A percentile compares a stretch with the other conserved stretches of the same genome.
These are phyloP conservation scores for Stachybotrys chartarum DNA, from an alignment of 2,329 filamentous ascomycete species.

Conservation along the genomic window DNA sequence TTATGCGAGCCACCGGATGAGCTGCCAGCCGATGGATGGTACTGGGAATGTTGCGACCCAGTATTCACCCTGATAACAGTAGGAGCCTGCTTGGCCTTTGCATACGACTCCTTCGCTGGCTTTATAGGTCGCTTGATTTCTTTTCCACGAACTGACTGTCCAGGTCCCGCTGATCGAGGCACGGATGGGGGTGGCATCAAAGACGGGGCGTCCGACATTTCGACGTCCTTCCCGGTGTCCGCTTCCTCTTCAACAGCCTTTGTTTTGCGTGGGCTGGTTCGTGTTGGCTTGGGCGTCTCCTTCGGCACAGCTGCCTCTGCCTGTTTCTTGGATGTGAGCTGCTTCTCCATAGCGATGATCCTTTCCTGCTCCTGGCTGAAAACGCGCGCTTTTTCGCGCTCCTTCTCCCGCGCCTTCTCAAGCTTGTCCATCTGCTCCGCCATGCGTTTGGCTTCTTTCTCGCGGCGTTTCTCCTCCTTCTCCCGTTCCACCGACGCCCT, in stretches of 20 bases:
- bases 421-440: slow-evolving; percentile 55
- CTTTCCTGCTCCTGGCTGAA: slow-evolving; percentile 53
- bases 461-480: slow-evolving; percentile 57
- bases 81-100: slow-evolving; percentile 57
- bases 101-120: slow-evolving; percentile 50
- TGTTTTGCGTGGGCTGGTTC: slow-evolving; percentile 46
- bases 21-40: slow-evolving; percentile 50
- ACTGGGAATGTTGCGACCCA: slow-evolving; percentile 53
- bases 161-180: slow-evolving; percentile 41
- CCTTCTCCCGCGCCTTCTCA: slow-evolving; percentile 62
- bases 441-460: slow-evolving; percentile 56
- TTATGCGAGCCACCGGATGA: slow-evolving; percentile 41
- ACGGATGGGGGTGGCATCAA: slow-evolving; percentile 54
- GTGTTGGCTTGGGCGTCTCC: slow-evolving; percentile 35
- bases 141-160: slow-evolving; percentile 40
- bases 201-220: slow-evolving; percentile 50
- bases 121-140: slow-evolving; percentile 54
- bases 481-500: slow-evolving; percentile 55
- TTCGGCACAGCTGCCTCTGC: slow-evolving; percentile 34
- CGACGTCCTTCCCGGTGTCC: slow-evolving; percentile 35
- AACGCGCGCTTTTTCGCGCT: slow-evolving; percentile 58
- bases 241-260: slow-evolving; percentile 26
- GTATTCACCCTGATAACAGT: slow-evolving; percentile 68
- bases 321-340: slow-evolving; percentile 45
- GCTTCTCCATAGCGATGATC: slow-evolving; percentile 44